These are phyloP conservation scores for Crepidotus variabilis DNA, from an alignment of 768 basidiomycete genomes.

Conservation along the genomic window DNA sequence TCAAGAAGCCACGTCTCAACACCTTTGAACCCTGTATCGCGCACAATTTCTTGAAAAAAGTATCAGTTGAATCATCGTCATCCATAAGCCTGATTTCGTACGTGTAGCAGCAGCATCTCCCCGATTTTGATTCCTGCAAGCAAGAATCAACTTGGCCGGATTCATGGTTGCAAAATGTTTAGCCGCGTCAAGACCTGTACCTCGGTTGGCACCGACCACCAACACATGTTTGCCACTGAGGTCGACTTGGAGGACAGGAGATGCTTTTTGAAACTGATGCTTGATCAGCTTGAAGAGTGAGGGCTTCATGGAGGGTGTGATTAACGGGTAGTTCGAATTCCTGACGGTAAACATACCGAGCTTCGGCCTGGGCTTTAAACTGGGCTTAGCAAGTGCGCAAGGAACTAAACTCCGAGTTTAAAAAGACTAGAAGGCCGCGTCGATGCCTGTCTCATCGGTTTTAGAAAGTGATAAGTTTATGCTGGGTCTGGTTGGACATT, in stretches of 20 bases:
- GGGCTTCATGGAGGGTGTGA: background rate
- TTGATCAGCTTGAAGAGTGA: background rate
- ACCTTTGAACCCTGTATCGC: slow-evolving; percentile 28
- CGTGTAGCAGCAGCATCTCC: slow-evolving; percentile 34
- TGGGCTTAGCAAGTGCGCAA: too few species aligned
- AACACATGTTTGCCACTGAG: slow-evolving; percentile 44
- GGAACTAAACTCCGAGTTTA: too few species aligned
- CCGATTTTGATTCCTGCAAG: slow-evolving; percentile 30
- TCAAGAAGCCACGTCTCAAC: slow-evolving; percentile 40
- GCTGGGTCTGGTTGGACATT: too few species aligned
- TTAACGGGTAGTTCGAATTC: too few species aligned
- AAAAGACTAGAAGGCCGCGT: too few species aligned
- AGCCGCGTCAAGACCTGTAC: slow-evolving; percentile 43
- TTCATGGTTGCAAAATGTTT: slow-evolving; percentile 44
- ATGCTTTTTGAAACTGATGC: background rate
- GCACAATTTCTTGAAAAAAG: slow-evolving; percentile 19
- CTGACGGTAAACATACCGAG: too few species aligned
- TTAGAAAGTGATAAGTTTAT: too few species aligned
- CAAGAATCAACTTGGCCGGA: slow-evolving; percentile 34
- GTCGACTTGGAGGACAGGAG: slow-evolving; percentile 28
- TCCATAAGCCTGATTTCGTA: slow-evolving; percentile 29
- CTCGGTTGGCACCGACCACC: slow-evolving; percentile 48
- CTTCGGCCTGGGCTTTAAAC: too few species aligned
- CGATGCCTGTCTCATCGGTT: too few species aligned
- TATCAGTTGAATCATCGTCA: slow-evolving; percentile 8